Base-by-base conservation (phyloP, 2,329 filamentous ascomycete species). In the Xenosphaeropsis pyriputrescens region DNA sequence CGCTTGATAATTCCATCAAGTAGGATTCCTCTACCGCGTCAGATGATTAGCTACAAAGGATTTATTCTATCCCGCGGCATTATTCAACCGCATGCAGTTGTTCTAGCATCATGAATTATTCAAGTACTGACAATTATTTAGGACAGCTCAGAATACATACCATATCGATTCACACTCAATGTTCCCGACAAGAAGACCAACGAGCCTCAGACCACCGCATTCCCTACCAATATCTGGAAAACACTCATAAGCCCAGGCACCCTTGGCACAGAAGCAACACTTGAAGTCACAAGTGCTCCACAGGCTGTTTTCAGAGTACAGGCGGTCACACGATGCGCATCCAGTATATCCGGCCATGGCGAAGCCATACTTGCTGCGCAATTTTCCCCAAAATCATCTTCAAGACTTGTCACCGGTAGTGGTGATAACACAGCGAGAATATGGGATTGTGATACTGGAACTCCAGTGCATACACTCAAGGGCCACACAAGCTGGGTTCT, bases 221-320 rank as follows among this genome's bases (percentile, higher is more conserved):
- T 52, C 19, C 53, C 53, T 12, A 42, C 43, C 12, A 52, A 55
- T 34, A 44, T 56, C 17, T 72, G 68, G 49, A 64, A 68, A 38
- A 63, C 66, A 3, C 55, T 72, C 16, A 58, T 70, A 17, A 46
- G 36, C 30, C 51, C 53, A 5, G 50, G 50, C 14, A 38, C 54
- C 32, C 52, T 55, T 18, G 54, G 46, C 41, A 53, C 52, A 13
- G 52, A 56, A 50, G 50, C 55, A 59, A 45, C 53, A 4, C 52
- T 65, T 31, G 51, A 64, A 59, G 30, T 79, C 18, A 68, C 67
- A 29, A 73, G 74, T 32, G 72, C 77, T 51, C 89, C 91, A 0
- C 89, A 98, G 58, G 85, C 89, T 16, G 82, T 96, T 0, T 96
- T 95, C 65, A 79, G 81, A 50, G 91, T 96, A 17, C 86, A 91